Evolutionary conservation across 169 alveolate species (phyloP).

Genomic region (Amoebophrya sp.): DNA sequence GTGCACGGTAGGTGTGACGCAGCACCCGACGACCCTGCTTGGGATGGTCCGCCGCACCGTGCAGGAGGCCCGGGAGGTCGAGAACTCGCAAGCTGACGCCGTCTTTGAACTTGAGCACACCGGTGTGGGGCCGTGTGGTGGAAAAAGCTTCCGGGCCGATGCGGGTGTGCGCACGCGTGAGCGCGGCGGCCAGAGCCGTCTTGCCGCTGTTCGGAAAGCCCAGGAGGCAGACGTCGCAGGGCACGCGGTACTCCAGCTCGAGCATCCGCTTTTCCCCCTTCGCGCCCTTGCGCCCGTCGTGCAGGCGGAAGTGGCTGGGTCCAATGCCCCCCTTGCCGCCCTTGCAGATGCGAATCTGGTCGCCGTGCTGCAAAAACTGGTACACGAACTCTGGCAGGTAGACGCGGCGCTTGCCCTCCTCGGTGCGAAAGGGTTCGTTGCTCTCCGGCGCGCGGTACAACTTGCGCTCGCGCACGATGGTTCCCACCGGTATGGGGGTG

Average conservation of each 20-base stretch:
- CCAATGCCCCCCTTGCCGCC: constrained; percentile 54
- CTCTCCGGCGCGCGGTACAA: background rate
- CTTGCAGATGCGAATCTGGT: constrained; percentile 40
- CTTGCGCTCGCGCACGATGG: too few species aligned
- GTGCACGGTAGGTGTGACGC: constrained; percentile 46
- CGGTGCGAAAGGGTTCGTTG: background rate
- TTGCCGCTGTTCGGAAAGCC: constrained; percentile 35
- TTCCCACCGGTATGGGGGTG: too few species aligned
- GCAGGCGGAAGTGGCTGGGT: constrained; percentile 24
- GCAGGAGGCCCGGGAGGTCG: constrained; percentile 49
- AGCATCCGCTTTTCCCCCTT: constrained; percentile 44
- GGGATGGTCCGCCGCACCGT: constrained; percentile 50
- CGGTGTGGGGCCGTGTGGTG: constrained; percentile 50
- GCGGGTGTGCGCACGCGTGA: constrained; percentile 40
- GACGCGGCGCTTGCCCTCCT: background rate
- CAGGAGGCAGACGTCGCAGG: constrained; percentile 14
- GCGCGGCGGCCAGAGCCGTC: constrained; percentile 25
- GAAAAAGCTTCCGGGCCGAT: constrained; percentile 50
- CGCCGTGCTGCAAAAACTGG: constrained; percentile 46
- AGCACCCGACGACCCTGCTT: constrained; percentile 46
- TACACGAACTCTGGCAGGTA: constrained; percentile 26
- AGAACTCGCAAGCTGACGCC: constrained; percentile 37
- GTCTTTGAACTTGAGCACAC: constrained; percentile 35
- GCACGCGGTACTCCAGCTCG: constrained; percentile 50
- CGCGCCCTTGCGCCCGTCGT: constrained; percentile 39